Percentiles rank a stretch among this genome's conserved stretches.
Conservation (phyloP, 805 yeast species). For the Pichia californica region DNA sequence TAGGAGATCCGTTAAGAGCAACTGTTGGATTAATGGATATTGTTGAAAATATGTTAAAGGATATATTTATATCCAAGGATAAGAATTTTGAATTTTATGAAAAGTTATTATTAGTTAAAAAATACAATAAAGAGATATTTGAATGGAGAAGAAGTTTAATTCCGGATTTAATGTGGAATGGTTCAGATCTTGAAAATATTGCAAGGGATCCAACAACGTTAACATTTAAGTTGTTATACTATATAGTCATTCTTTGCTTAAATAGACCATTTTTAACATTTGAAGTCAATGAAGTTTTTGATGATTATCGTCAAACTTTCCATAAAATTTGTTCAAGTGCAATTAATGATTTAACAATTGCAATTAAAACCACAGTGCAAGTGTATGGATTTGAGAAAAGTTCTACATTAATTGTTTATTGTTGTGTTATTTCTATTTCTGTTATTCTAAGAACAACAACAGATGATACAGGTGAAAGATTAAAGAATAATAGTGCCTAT, state of each 20-base stretch:
- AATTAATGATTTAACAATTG: not conserved
- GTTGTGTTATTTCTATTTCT: conserved; percentile 3
- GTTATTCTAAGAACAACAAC: not conserved
- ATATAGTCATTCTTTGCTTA: conserved; percentile 48
- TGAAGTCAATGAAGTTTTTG: not conserved
- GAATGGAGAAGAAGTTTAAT: conserved; percentile 48
- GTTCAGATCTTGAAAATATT: conserved; percentile 29
- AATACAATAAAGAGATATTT: conserved; percentile 6
- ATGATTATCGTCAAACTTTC: not conserved
- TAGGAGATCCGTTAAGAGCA: conserved; percentile 38
- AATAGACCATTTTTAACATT: conserved; percentile 45
- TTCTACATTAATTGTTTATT: conserved; percentile 1
- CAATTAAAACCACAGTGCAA: not conserved
- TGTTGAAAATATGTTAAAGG: conserved; percentile 40
- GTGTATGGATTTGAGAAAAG: not conserved
- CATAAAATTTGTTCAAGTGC: not conserved
- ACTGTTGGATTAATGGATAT: conserved; percentile 38
- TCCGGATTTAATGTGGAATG: conserved; percentile 40
- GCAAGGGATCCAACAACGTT: conserved; percentile 45
- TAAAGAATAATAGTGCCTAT: not conserved
- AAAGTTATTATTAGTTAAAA: not conserved
- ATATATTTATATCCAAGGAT: conserved; percentile 29
- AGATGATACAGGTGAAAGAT: not conserved
- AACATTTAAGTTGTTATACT: conserved; percentile 49
- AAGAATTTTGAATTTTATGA: not conserved